Evolutionary conservation across 2,329 filamentous ascomycete genomes (phyloP).

Genomic region (Claviceps pusilla): DNA sequence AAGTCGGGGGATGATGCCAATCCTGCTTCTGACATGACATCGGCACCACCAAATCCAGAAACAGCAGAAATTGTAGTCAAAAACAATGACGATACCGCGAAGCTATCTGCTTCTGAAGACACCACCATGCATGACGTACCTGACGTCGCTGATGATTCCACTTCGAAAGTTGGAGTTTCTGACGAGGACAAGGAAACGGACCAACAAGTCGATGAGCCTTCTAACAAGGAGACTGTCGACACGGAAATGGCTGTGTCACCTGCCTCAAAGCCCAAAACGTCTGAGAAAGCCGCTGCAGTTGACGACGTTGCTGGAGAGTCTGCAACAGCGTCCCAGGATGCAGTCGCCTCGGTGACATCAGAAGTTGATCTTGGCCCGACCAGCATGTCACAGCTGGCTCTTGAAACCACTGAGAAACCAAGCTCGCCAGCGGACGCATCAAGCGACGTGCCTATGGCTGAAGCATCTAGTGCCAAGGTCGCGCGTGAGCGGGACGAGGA

Average conservation of each 20-base stretch:
- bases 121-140: background rate
- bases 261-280: constrained; percentile 4
- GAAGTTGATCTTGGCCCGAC: constrained; percentile 23
- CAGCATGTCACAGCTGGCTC: constrained; percentile 24
- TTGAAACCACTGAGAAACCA: constrained; percentile 20
- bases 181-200: background rate
- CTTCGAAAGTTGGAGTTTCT: background rate
- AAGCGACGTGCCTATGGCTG: constrained; percentile 37
- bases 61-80: background rate
- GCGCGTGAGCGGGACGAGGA: constrained; percentile 70
- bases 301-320: constrained; percentile 5
- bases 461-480: constrained; percentile 44
- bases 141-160: background rate
- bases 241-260: constrained; percentile 14
- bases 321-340: constrained; percentile 6
- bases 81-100: background rate
- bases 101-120: constrained; percentile 4
- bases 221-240: constrained; percentile 6
- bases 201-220: background rate
- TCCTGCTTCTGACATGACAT: background rate
- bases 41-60: background rate
- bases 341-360: constrained; percentile 13
- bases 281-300: constrained; percentile 8
- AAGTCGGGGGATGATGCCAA: constrained; percentile 2
- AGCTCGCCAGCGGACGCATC: constrained; percentile 15